These are phyloP conservation scores for Plectosphaerella sp. DNA, from an alignment of 2,329 filamentous ascomycete genomes.

Conservation along the genomic window DNA sequence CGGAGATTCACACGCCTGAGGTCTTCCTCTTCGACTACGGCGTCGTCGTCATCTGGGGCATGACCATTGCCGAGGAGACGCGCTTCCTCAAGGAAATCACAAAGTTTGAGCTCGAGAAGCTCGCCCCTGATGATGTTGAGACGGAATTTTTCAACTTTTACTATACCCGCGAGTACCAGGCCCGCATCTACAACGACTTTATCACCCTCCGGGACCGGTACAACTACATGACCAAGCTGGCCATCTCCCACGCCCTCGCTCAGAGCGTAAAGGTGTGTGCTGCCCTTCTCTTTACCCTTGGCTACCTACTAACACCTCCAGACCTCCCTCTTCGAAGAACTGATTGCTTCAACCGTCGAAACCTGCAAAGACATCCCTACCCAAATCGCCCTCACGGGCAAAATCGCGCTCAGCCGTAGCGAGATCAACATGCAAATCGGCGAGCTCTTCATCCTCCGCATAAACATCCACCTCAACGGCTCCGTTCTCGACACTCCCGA, in stretches of 20 bases:
- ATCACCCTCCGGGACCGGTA: slow-evolving; percentile 90
- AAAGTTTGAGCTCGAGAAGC: slow-evolving; percentile 89
- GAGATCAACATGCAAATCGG: slow-evolving; percentile 99
- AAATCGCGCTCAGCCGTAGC: slow-evolving; percentile 79
- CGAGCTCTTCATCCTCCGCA: slow-evolving; percentile 93
- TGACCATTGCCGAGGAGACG: slow-evolving; percentile 85
- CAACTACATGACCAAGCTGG: slow-evolving; percentile 97
- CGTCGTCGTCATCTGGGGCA: slow-evolving; percentile 97
- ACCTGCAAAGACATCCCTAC: slow-evolving; percentile 89
- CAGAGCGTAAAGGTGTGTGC: slow-evolving; percentile 80
- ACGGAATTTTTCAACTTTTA: slow-evolving; percentile 99
- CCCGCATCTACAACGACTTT: slow-evolving; percentile 98
- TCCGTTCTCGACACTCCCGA: slow-evolving; percentile 95
- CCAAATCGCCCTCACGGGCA: slow-evolving; percentile 88
- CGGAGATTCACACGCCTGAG: slow-evolving; percentile 83
- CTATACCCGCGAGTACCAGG: slow-evolving; percentile 96
- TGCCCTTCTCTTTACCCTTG: not conserved
- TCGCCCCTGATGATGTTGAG: slow-evolving; percentile 84
- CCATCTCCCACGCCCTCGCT: slow-evolving; percentile 90
- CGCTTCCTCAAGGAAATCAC: slow-evolving; percentile 89
- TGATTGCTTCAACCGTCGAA: slow-evolving; percentile 90
- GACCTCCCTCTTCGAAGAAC: slow-evolving; percentile 93
- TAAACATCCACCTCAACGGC: slow-evolving; percentile 97
- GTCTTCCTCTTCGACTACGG: slow-evolving; percentile 97
- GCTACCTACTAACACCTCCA: slow-evolving; percentile 22